A percentile compares a stretch with the other conserved stretches of the same genome.
Conservation (phyloP, 1,284 basidiomycete genomes). For the Tylopilus orsonianus region DNA sequence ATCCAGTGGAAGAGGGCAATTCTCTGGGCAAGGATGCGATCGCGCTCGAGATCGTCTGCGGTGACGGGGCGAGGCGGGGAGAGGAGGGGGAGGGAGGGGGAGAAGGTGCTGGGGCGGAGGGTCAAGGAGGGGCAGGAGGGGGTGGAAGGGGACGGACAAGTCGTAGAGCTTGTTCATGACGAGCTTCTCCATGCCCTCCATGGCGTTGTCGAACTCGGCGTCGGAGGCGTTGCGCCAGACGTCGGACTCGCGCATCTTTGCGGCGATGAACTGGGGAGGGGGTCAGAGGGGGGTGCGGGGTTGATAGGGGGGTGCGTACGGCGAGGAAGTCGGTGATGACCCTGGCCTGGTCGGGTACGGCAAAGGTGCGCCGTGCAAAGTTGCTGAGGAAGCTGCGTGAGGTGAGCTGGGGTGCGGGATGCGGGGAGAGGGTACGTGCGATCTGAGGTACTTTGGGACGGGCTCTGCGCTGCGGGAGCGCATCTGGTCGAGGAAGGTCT, state of each 20-base stretch:
- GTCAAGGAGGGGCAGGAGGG: conserved; percentile 8
- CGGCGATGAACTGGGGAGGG: conserved; percentile 73
- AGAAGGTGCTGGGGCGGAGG: conserved; percentile 70
- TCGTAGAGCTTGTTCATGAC: conserved; percentile 98
- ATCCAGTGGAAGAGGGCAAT: conserved; percentile 92
- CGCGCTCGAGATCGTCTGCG: conserved; percentile 93
- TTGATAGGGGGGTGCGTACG: conserved; percentile 47
- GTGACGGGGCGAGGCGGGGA: conserved; percentile 79
- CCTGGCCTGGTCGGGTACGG: conserved; percentile 89
- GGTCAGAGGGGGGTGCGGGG: conserved; percentile 9
- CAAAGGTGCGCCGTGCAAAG: conserved; percentile 86
- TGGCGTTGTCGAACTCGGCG: conserved; percentile 91
- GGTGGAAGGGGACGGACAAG: conserved; percentile 50
- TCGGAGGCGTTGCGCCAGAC: conserved; percentile 78
- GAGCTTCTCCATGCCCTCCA: conserved; percentile 99
- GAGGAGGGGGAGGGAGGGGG: conserved; percentile 69
- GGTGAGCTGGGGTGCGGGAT: neutral
- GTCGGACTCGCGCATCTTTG: conserved; percentile 84
- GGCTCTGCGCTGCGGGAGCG: conserved; percentile 82
- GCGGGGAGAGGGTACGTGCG: conserved; percentile 52
- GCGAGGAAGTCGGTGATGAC: conserved; percentile 89
- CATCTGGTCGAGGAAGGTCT: conserved; percentile 89
- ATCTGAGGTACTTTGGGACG: conserved; percentile 87
- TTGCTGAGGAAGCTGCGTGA: conserved; percentile 79
- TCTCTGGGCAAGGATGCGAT: conserved; percentile 88